Evolutionary conservation across 176 grass and related monocot species (phyloP), one percentile per base, ranked within the genome.

Genomic region (Cocos nucifera): DNA sequence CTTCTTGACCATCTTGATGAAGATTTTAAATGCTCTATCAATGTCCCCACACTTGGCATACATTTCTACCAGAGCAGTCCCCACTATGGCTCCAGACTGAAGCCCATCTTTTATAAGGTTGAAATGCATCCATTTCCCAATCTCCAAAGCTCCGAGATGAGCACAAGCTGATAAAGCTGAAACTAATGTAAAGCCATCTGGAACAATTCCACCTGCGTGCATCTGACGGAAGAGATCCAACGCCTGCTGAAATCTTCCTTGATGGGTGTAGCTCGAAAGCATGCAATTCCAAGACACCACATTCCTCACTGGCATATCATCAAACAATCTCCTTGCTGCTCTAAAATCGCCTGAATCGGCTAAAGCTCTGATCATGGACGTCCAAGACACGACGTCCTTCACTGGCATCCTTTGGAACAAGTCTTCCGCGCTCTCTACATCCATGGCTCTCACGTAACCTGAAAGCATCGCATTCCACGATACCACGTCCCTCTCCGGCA

Each of bases 211-310:
- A 50, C 82, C 53, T 27, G 66, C 28, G 12, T 64, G 67, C 84
- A 87, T 69, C 23, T 19, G 4, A 15, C 65, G 53, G 26, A 87
- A 79, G 62, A 87, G 39, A 22, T 22, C 22, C 10, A 78, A 67
- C 0, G 71, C 79, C 22, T 79, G 79, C 28, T 24, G 4, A 63
- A 79, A 82, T 3, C 22, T 71, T 2, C 71, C 71, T 1, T 82
- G 71, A 56, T 5, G 54, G 20, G 71, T 82, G 32, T 87, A 82
- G 54, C 71, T 72, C 0, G 79, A 79, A 44, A 82, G 62, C 57
- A 87, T 67, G 71, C 79, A 82, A 50, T 82, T 87, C 79, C 79
- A 87, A 2, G 84, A 82, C n/a, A 79, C 79, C 23, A 82, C 19
- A 64, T 82, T 82, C 57, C 71, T 78, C 58, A 56, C 62, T 1